Percentiles rank a stretch among this genome's conserved stretches.
Evolutionary conservation across 192 early-diverging fungal genomes (phyloP).

Genomic region (Cetraspora pellucida): DNA sequence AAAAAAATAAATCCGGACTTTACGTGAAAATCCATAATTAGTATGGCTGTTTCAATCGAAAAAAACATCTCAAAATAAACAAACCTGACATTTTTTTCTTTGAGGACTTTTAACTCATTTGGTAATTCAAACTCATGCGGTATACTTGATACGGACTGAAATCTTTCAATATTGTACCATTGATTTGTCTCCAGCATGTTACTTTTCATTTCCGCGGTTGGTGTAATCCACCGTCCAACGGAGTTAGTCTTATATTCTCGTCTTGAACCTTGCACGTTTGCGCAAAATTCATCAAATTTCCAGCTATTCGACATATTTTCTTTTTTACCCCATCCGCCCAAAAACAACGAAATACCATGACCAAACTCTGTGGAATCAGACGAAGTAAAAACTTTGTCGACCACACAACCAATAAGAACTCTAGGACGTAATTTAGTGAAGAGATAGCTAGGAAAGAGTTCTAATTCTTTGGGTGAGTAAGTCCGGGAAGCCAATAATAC

Average conservation of each 20-base stretch:
- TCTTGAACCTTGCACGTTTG: background rate
- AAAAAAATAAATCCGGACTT: slow-evolving; percentile 33
- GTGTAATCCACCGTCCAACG: slow-evolving; percentile 10
- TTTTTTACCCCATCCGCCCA: background rate
- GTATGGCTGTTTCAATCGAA: background rate
- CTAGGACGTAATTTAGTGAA: slow-evolving; percentile 1
- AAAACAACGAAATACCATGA: slow-evolving; percentile 1
- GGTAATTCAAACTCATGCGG: slow-evolving; percentile 13
- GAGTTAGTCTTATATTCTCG: slow-evolving; percentile 15
- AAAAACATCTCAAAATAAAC: background rate
- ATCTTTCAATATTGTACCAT: slow-evolving; percentile 15
- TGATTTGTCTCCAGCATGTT: background rate
- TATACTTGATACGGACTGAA: slow-evolving; percentile 2
- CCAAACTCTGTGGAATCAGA: background rate
- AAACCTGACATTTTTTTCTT: background rate
- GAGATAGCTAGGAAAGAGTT: slow-evolving; percentile 15
- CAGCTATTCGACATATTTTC: background rate
- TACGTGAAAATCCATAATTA: background rate
- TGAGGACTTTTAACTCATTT: background rate
- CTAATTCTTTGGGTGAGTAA: background rate
- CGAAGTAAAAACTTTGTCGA: background rate
- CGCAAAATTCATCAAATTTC: background rate
- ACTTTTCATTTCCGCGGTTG: background rate
- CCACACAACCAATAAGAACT: slow-evolving; percentile 16
- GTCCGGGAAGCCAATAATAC: slow-evolving; percentile 3